phyloP scores from a whole-genome alignment of 768 basidiomycete species.

The Polyporus arcularius region DNA sequence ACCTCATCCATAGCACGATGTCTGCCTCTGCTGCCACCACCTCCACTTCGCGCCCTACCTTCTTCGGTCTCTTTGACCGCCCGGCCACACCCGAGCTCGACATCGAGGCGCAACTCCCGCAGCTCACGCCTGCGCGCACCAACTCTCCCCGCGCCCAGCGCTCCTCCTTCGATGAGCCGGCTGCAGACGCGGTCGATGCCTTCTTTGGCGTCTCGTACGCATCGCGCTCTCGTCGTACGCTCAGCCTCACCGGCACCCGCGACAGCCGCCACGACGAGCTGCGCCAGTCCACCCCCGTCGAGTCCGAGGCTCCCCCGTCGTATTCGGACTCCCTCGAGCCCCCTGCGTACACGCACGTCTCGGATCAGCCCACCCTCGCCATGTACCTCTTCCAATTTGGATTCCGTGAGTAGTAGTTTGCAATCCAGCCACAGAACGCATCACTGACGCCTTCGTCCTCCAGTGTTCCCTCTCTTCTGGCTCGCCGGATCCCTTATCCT shows the following conservation, averaged over 20 bases:
- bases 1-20: slow-evolving; percentile 1
- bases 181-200: slow-evolving; percentile 24
- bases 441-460: not conserved
- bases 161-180: slow-evolving; percentile 3
- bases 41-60: slow-evolving; percentile 9
- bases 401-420: slow-evolving; percentile 41
- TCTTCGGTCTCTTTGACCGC: slow-evolving; percentile 21
- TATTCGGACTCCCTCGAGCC: slow-evolving; percentile 32
- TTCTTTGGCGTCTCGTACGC: slow-evolving; percentile 32
- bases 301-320: slow-evolving; percentile 32
- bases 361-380: slow-evolving; percentile 46
- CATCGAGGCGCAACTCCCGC: slow-evolving; percentile 17
- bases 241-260: slow-evolving; percentile 23
- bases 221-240: slow-evolving; percentile 14
- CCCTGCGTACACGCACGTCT: slow-evolving; percentile 36
- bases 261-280: slow-evolving; percentile 36
- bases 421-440: not conserved
- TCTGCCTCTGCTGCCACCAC: slow-evolving; percentile 12
- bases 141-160: slow-evolving; percentile 2
- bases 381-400: slow-evolving; percentile 52
- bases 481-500: slow-evolving; percentile 42
- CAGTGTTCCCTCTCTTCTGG: slow-evolving; percentile 56
- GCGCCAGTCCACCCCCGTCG: slow-evolving; percentile 4
- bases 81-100: slow-evolving; percentile 10
- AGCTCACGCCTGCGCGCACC: slow-evolving; percentile 5